Base-by-base conservation (phyloP, 768 basidiomycete genomes). In the Leucogyrophana mollusca region DNA sequence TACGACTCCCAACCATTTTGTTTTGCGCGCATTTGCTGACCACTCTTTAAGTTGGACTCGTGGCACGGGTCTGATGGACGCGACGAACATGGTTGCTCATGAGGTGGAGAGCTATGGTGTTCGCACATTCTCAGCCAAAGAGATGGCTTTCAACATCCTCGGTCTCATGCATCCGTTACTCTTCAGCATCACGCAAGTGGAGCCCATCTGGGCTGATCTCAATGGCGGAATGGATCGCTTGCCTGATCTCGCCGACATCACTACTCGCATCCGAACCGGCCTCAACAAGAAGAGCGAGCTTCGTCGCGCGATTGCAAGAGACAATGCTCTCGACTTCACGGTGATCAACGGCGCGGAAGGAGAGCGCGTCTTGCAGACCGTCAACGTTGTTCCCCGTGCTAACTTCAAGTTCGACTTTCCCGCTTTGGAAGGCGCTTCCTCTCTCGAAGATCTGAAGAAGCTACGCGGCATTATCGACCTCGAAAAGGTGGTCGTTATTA, bases 141-240 rank as follows among this genome's bases (percentile, higher is more conserved):
- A 99, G 71, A 99, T 98, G 96, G 94, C 96, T 0, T 99, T 99
- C 83, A 99, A 99, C 70, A 93, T 99, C 58, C 86, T 99, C 45
- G 95, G 96, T 50, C 79, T 99, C 40, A 98, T 99, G 95, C 96
- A 99, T 62, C 96, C 96, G 35, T 83, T 98, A 5, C 80, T 99
- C 43, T 98, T 98, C 82, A 96, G 95, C 68, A 95, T 99, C 60
- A 96, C 95, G 9, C 96, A 99, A 66, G 94, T 98, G 37, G 95
- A 99, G 65, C 95, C 96, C 8, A 94, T 98, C 62, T 98, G 96
- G 96, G 96, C 95, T 45, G 96, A 98, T 64, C 76, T 97, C 52
- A 96, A 94, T 56, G 95, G 95, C 58, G 95, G 94, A 25, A 97
- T 98, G 94, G 94, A 96, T 71, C 90, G 90, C 51, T 78, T 98